A percentile compares a stretch with the other conserved stretches of the same genome.
Conservation (phyloP, 768 basidiomycete species). For the Boletus reticulatus region DNA sequence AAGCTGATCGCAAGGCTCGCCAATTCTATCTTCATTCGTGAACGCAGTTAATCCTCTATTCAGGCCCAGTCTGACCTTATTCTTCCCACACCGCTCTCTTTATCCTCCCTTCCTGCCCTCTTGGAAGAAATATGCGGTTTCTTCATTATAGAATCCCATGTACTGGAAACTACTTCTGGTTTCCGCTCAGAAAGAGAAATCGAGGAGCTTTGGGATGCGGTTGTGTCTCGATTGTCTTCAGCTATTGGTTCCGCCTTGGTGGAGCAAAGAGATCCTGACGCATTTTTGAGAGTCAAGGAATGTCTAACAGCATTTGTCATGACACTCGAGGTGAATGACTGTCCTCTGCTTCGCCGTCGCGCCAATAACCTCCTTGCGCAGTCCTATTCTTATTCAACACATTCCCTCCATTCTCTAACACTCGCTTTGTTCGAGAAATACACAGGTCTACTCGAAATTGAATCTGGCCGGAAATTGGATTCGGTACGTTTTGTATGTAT, state of each 20-base stretch:
- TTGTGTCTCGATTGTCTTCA: slow-evolving; percentile 69
- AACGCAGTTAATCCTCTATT: slow-evolving; percentile 12
- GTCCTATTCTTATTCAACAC: slow-evolving; percentile 86
- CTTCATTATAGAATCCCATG: slow-evolving; percentile 94
- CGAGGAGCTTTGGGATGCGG: slow-evolving; percentile 92
- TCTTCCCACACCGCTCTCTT: slow-evolving; percentile 68
- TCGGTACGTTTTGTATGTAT: slow-evolving; percentile 45
- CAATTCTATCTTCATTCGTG: neutral
- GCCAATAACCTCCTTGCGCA: slow-evolving; percentile 30
- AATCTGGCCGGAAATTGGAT: slow-evolving; percentile 81
- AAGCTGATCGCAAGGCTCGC: slow-evolving; percentile 89
- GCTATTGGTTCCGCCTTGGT: slow-evolving; percentile 72
- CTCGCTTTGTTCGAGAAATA: slow-evolving; percentile 92
- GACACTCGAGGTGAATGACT: slow-evolving; percentile 75
- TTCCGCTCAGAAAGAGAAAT: slow-evolving; percentile 92
- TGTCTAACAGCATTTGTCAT: slow-evolving; percentile 82
- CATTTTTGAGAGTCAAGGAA: slow-evolving; percentile 82
- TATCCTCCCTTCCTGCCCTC: slow-evolving; percentile 67
- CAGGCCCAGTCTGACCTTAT: slow-evolving; percentile 98
- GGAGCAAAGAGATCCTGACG: slow-evolving; percentile 75
- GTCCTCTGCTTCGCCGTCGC: neutral
- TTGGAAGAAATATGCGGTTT: slow-evolving; percentile 96
- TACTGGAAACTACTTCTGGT: slow-evolving; percentile 80
- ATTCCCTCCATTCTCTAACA: slow-evolving; percentile 78
- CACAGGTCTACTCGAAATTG: slow-evolving; percentile 71